Conservation (phyloP, 306 rosid species). For the Echinosophora koreensis region DNA sequence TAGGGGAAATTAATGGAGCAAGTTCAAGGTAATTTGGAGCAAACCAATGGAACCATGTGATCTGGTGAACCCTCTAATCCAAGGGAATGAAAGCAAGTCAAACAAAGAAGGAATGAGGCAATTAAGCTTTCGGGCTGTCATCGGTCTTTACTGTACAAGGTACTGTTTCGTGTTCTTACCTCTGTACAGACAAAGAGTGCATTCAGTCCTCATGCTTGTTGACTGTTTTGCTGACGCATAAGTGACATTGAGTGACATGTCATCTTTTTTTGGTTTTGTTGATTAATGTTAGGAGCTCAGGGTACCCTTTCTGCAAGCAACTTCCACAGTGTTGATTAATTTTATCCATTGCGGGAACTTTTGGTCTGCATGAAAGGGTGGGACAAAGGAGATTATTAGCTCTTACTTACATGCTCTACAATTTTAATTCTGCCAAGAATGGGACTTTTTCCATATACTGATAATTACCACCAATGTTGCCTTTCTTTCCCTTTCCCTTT, state of each 20-base stretch:
- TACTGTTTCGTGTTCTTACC: neutral
- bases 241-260: constrained; percentile 37
- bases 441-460: constrained; percentile 20
- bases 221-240: constrained; percentile 39
- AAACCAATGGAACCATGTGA: too few relatives aligned
- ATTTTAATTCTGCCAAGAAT: constrained; percentile 23
- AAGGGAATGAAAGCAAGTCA: too few relatives aligned
- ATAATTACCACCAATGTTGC: constrained; percentile 30
- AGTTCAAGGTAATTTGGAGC: neutral
- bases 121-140: too few relatives aligned
- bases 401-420: constrained; percentile 15
- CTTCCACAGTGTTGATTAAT: constrained; percentile 6
- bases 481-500: constrained; percentile 7
- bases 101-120: too few relatives aligned
- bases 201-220: neutral
- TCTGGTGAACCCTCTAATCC: too few relatives aligned
- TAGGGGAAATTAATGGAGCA: neutral
- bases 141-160: neutral
- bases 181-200: constrained; percentile 24
- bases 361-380: constrained; percentile 34
- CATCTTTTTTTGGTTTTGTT: neutral
- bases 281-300: neutral
- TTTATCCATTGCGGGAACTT: constrained; percentile 17
- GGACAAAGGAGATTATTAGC: constrained; percentile 42
- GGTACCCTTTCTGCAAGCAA: neutral